phyloP scores from a whole-genome alignment of 1,284 basidiomycete species.

The Leucocoprinus gongylophorus region DNA sequence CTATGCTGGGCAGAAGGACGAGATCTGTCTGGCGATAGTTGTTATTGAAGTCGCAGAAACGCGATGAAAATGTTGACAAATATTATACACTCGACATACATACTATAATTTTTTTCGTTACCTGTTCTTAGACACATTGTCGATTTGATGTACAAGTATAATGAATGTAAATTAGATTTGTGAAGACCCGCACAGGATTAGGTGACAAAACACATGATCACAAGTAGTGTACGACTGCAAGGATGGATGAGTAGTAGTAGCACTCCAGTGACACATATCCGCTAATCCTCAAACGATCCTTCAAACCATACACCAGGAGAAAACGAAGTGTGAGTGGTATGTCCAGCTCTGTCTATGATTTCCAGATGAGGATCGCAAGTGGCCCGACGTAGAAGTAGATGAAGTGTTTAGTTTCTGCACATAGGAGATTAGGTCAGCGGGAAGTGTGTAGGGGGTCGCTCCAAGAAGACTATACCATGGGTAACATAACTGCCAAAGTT shows the following conservation, averaged over 20 bases:
- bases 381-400: slow-evolving; percentile 94
- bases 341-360: slow-evolving; percentile 51
- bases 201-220: neutral
- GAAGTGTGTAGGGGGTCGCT: slow-evolving; percentile 11
- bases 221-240: neutral
- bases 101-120: slow-evolving; percentile 16
- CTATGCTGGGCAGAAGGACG: slow-evolving; percentile 40
- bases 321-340: neutral
- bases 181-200: slow-evolving; percentile 4
- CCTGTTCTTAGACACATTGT: slow-evolving; percentile 13
- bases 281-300: slow-evolving; percentile 1
- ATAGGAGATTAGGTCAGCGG: slow-evolving; percentile 15
- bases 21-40: slow-evolving; percentile 45
- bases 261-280: slow-evolving; percentile 7
- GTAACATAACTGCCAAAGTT: slow-evolving; percentile 98
- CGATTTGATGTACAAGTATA: slow-evolving; percentile 11
- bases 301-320: neutral
- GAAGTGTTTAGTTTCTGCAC: slow-evolving; percentile 89
- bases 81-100: slow-evolving; percentile 17
- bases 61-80: slow-evolving; percentile 23
- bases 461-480: slow-evolving; percentile 62
- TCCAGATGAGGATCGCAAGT: slow-evolving; percentile 91
- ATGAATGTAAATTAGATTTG: slow-evolving; percentile 9
- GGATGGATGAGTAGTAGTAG: slow-evolving; percentile 1
- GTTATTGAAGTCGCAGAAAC: slow-evolving; percentile 53